A percentile compares a stretch with the other conserved stretches of the same genome.
Evolutionary conservation across 805 yeast species (phyloP).

Genomic region (Candida xiaguanensis): DNA sequence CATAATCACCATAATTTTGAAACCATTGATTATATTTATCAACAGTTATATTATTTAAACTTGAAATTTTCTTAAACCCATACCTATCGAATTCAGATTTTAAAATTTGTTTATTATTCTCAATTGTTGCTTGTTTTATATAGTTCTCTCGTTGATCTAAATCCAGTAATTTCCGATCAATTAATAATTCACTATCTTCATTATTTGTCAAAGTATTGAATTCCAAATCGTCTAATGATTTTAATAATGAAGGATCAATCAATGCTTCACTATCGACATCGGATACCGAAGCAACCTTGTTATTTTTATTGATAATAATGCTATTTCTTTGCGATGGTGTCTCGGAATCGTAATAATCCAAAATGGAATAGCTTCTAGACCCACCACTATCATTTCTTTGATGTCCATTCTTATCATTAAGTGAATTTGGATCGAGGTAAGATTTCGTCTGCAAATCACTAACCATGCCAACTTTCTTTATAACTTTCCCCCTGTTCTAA

Average conservation of each 20-base stretch:
- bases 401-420: constrained; percentile 12
- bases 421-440: constrained; percentile 3
- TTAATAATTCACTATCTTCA: constrained; percentile 5
- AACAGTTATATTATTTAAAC: constrained; percentile 42
- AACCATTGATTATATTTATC: constrained; percentile 75
- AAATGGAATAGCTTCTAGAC: constrained; percentile 34
- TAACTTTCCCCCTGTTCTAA: too few relatives aligned
- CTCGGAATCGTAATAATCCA: constrained; percentile 29
- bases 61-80: constrained; percentile 75
- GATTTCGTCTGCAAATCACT: neutral
- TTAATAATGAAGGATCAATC: constrained; percentile 4
- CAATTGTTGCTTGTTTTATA: constrained; percentile 3
- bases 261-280: constrained; percentile 5
- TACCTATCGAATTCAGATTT: constrained; percentile 57
- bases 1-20: constrained; percentile 58
- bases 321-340: constrained; percentile 6
- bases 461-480: too few relatives aligned
- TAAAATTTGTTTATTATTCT: constrained; percentile 12
- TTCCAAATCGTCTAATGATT: constrained; percentile 9
- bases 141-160: constrained; percentile 1
- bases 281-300: neutral
- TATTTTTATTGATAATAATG: neutral
- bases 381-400: constrained; percentile 27
- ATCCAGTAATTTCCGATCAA: neutral
- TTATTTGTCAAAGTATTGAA: constrained; percentile 2